Base-by-base conservation (phyloP, 2,329 filamentous ascomycete genomes). In the Epicoccum nigrum region DNA sequence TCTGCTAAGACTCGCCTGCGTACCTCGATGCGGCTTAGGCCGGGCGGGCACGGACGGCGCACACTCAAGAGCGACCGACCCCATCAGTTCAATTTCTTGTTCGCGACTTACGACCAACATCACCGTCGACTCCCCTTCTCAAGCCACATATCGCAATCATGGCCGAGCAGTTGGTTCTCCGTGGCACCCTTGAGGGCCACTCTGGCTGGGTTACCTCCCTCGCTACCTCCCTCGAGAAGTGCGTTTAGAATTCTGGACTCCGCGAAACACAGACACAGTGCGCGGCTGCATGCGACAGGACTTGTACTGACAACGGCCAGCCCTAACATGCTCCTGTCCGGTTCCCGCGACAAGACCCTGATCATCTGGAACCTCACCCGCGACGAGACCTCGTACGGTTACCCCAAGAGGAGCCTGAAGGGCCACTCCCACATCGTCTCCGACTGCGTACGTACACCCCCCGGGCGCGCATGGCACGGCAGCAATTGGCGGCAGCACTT, bases 281-380 rank as follows among this genome's bases (percentile, higher is more conserved):
- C 56, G 44, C 44, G 50, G 28, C 40, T 39, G 40, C 34, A 39
- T 41, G 47, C 47, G 47, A 48, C 34, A 45, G 35, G 27, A 44
- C 35, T 20, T 41, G 51, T 67, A 63, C 72, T 76, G 64, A 76
- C 67, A 32, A 8, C 49, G 46, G 52, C 50, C 74, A 87, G 91
- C 89, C 94, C 94, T 76, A 97, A 99, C 86, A 97, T 99, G 93
- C 92, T 99, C 78, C 87, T 99, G 74, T 99, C 94, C 69, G 93
- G 85, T 75, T 91, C 86, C 77, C 92, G 94, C 83, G 94, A 99
- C 86, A 97, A 97, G 89, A 90, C 90, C 70, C 85, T 99, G 79
- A 99, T 99, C 84, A 96, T 99, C 87, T 99, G 94, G 94, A 96
- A 97, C 86, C 86, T 99, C 75, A 97, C 94, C 80, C 93, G 94